Evolutionary conservation across 495 filamentous ascomycete genomes (phyloP).

Genomic region (Aspergillus homomorphus): DNA sequence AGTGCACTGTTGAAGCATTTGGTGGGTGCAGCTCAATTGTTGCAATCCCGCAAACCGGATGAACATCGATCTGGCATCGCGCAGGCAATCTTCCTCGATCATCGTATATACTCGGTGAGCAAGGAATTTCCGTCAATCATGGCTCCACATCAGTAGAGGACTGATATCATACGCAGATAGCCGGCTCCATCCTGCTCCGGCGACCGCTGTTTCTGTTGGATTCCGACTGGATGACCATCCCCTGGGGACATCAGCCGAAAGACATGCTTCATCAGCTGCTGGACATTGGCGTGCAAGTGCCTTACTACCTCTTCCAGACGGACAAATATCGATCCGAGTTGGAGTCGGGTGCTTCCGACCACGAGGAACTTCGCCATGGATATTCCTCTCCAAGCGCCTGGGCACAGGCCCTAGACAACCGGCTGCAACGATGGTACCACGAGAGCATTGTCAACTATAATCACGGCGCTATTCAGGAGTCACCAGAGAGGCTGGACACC

Average conservation of each 20-base stretch:
- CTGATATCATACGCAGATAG: background rate
- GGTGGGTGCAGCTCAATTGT: background rate
- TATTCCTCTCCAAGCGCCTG: background rate
- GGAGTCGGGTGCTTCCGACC: background rate
- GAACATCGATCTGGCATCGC: background rate
- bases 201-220: background rate
- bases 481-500: background rate
- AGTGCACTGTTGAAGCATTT: background rate
- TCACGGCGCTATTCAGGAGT: background rate
- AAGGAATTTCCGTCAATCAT: no score
- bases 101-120: background rate
- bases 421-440: background rate
- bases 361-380: background rate
- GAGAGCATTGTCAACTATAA: background rate
- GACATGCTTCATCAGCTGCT: background rate
- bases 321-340: background rate
- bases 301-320: background rate
- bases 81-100: background rate
- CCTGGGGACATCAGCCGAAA: background rate
- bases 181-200: background rate
- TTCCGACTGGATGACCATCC: background rate
- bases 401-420: background rate
- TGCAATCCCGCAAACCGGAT: background rate
- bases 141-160: no score
- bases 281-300: background rate